Percentiles rank a stretch among this genome's conserved stretches.
Evolutionary conservation across 306 rosid species (phyloP).

Genomic region (Hippophae tibetana): DNA sequence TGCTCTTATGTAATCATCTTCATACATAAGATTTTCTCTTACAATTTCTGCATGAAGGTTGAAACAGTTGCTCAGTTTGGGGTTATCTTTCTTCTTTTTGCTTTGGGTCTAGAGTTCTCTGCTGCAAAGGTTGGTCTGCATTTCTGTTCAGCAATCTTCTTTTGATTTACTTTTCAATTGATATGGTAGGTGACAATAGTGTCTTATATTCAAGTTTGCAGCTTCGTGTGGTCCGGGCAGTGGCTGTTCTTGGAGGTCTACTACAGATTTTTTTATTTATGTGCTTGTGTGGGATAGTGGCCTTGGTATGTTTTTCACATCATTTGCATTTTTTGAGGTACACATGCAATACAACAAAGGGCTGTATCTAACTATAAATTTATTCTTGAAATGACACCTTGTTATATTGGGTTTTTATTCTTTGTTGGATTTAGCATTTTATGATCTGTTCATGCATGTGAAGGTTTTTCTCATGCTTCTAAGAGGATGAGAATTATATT

Average conservation of each 20-base stretch:
- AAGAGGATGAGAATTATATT: too few species aligned
- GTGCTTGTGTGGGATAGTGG: constrained; percentile 85
- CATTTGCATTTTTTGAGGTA: too few species aligned
- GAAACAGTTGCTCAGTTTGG: constrained; percentile 99
- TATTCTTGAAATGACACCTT: too few species aligned
- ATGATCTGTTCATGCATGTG: too few species aligned
- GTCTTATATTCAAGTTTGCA: constrained; percentile 32
- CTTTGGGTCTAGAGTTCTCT: constrained; percentile 87
- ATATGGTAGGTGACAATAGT: constrained; percentile 13
- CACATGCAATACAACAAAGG: too few species aligned
- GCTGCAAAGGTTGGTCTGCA: constrained; percentile 55
- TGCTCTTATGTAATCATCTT: constrained; percentile 1
- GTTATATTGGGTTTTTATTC: too few species aligned
- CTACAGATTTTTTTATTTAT: constrained; percentile 87
- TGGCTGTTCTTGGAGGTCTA: constrained; percentile 90
- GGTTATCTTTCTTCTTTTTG: constrained; percentile 93
- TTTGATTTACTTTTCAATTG: constrained; percentile 7
- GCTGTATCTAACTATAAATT: too few species aligned
- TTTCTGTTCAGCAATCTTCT: constrained; percentile 15
- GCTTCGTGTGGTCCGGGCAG: constrained; percentile 90
- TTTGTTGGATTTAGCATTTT: too few species aligned
- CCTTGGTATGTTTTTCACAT: constrained; percentile 47
- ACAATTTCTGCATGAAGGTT: constrained; percentile 41
- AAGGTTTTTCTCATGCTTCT: too few species aligned
- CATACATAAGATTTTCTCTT: neutral